Conservation (phyloP, 441 rosid species). For the Populus trichocarpa region DNA sequence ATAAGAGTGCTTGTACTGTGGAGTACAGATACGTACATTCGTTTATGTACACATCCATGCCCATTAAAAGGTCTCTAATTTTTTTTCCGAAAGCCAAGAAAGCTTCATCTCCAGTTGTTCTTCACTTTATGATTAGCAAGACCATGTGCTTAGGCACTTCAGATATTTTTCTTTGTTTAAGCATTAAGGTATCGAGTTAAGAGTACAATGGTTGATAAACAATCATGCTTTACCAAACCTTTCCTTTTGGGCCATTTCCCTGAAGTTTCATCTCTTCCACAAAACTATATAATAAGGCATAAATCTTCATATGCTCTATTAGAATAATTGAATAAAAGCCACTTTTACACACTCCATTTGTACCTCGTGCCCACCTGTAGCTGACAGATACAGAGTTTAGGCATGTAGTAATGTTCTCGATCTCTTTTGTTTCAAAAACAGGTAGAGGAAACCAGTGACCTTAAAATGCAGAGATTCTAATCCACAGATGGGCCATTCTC, state of each 20-base stretch:
- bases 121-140: not conserved
- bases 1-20: not conserved
- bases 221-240: not conserved
- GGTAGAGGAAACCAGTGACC: not conserved
- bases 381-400: not conserved
- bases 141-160: conserved; percentile 12
- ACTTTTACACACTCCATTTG: not conserved
- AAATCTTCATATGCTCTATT: not conserved
- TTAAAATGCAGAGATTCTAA: not conserved
- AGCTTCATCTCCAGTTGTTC: conserved; percentile 1
- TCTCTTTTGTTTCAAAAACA: not conserved
- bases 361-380: not conserved
- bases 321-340: not conserved
- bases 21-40: conserved; percentile 4
- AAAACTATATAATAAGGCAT: not conserved
- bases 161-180: not conserved
- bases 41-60: not conserved
- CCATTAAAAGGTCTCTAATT: not conserved
- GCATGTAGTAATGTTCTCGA: not conserved
- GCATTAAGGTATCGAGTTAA: not conserved
- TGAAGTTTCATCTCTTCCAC: not conserved
- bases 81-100: not conserved
- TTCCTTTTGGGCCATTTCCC: not conserved
- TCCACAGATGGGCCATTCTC: not conserved
- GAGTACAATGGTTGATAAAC: not conserved